Evolutionary conservation across 495 filamentous ascomycete genomes (phyloP).

Genomic region (Penicillium bovifimosum): DNA sequence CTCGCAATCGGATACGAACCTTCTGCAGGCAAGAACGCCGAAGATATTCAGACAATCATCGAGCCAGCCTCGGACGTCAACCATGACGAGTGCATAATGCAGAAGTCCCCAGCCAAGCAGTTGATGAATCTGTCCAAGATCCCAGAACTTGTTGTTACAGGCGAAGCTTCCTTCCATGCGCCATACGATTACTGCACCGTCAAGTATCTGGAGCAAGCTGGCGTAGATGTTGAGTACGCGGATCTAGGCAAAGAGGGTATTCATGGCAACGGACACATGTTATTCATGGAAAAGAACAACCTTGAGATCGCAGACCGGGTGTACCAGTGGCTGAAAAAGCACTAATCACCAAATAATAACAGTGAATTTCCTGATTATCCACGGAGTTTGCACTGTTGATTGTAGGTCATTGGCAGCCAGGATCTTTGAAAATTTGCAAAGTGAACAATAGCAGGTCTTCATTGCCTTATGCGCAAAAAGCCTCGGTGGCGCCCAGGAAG

Average conservation of each 20-base stretch:
- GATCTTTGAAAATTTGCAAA: no score
- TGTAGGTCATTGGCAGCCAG: background rate
- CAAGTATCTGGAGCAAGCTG: slow-evolving; percentile 21
- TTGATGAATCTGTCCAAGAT: slow-evolving; percentile 20
- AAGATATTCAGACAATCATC: background rate
- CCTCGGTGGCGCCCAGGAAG: no score
- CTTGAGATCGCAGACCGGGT: slow-evolving; percentile 18
- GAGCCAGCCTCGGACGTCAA: background rate
- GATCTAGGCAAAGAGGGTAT: slow-evolving; percentile 22
- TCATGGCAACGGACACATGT: slow-evolving; percentile 27
- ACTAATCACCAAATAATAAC: background rate
- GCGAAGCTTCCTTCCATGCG: slow-evolving; percentile 26
- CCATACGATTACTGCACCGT: slow-evolving; percentile 25
- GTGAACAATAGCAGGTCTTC: no score
- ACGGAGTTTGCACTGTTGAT: background rate
- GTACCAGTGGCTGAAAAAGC: slow-evolving; percentile 7
- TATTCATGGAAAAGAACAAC: slow-evolving; percentile 27
- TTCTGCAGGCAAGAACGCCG: slow-evolving; percentile 1
- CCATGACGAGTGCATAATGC: slow-evolving; percentile 15
- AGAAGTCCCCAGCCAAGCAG: slow-evolving; percentile 15
- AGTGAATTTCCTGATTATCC: background rate
- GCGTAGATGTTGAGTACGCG: slow-evolving; percentile 18
- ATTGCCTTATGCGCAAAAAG: no score
- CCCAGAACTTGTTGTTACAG: slow-evolving; percentile 19
- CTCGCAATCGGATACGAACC: slow-evolving; percentile 24